phyloP scores from a whole-genome alignment of 139 green algal genomes.

The Pseudopediastrum boryanum region DNA sequence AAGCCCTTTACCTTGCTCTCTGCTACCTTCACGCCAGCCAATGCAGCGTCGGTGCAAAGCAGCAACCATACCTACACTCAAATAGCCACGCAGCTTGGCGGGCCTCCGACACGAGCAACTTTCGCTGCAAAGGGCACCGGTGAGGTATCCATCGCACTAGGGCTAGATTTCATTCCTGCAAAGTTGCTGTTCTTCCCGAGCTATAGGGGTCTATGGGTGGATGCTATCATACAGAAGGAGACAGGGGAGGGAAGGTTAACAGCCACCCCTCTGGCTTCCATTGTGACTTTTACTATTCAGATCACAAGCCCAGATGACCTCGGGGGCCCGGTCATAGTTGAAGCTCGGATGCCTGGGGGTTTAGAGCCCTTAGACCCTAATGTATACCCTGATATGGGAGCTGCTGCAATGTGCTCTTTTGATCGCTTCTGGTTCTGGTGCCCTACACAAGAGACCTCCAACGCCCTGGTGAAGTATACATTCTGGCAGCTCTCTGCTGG shows the following conservation, averaged over 20 bases:
- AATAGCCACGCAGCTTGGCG: not conserved
- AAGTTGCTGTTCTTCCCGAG: conserved; percentile 52
- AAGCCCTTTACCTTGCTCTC: conserved; percentile 14
- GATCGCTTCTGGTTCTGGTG: not conserved
- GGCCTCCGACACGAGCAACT: no score
- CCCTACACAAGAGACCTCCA: conserved; percentile 39
- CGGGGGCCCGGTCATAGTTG: conserved; percentile 39
- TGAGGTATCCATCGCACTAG: conserved; percentile 50
- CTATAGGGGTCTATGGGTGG: conserved; percentile 68
- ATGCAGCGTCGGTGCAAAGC: no score
- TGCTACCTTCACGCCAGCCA: conserved; percentile 6
- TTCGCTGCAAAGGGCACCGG: conserved; percentile 35
- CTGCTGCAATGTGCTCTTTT: not conserved
- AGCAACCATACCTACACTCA: no score
- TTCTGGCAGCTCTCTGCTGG: conserved; percentile 45
- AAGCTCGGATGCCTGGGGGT: conserved; percentile 57
- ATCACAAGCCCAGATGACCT: conserved; percentile 63
- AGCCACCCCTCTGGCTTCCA: conserved; percentile 41
- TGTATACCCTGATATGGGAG: conserved; percentile 21
- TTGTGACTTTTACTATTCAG: conserved; percentile 61
- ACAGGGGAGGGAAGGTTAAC: conserved; percentile 38
- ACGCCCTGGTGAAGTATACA: conserved; percentile 44
- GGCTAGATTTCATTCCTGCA: conserved; percentile 54
- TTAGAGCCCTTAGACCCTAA: conserved; percentile 69
- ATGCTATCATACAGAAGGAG: conserved; percentile 42